These are phyloP conservation scores for Trifolium fragiferum DNA, from an alignment of 306 rosid genomes.

Conservation along the genomic window DNA sequence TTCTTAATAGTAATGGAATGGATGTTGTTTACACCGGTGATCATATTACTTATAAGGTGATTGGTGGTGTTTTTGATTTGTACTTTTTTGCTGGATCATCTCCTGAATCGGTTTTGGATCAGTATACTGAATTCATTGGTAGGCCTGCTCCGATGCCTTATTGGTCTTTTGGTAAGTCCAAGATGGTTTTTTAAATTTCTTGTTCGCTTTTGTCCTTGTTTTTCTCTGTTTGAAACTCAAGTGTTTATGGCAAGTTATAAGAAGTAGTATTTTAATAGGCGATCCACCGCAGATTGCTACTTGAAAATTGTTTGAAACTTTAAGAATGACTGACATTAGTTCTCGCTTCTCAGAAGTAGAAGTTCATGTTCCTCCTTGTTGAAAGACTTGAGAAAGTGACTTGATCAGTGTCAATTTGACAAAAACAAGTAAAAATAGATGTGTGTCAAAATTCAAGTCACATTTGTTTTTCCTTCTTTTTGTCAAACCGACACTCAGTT, in stretches of 20 bases:
- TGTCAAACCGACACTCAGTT: background rate
- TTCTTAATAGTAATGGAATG: slow-evolving; percentile 84
- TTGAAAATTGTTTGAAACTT: too few relatives aligned
- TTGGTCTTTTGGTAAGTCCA: slow-evolving; percentile 87
- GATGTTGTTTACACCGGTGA: slow-evolving; percentile 67
- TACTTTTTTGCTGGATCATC: slow-evolving; percentile 75
- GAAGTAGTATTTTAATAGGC: too few relatives aligned
- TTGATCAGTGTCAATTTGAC: background rate
- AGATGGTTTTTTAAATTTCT: background rate
- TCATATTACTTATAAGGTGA: slow-evolving; percentile 66
- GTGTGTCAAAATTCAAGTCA: background rate
- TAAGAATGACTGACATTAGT: background rate
- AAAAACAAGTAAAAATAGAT: background rate
- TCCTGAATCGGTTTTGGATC: slow-evolving; percentile 72
- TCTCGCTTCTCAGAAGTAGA: background rate
- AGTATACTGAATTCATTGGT: slow-evolving; percentile 79
- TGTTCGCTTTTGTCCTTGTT: background rate
- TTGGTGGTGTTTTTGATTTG: slow-evolving; percentile 80
- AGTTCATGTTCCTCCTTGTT: background rate
- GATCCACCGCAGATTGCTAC: too few relatives aligned
- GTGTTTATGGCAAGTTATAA: too few relatives aligned
- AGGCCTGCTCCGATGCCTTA: slow-evolving; percentile 86
- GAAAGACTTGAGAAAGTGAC: background rate
- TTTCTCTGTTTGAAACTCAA: too few relatives aligned
- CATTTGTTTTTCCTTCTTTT: background rate